These are phyloP conservation scores for Forsythia viridissima DNA, from an alignment of 257 asterid genomes.

Conservation along the genomic window DNA sequence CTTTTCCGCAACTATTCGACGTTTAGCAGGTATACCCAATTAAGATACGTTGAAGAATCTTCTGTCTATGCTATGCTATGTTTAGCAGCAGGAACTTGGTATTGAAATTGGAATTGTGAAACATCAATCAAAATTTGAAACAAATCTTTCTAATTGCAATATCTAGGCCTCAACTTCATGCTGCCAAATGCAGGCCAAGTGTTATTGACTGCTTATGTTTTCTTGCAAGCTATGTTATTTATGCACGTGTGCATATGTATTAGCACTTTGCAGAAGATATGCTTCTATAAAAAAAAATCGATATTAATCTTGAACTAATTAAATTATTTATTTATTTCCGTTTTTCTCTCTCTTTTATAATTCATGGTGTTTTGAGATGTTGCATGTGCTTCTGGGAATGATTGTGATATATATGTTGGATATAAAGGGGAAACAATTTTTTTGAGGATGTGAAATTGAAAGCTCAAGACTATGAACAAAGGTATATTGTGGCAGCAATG, in stretches of 20 bases:
- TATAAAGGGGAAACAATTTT: background rate
- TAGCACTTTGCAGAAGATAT: background rate
- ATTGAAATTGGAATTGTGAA: background rate
- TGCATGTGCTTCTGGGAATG: background rate
- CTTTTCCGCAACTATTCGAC: slow-evolving; percentile 57
- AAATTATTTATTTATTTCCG: background rate
- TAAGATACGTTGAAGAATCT: background rate
- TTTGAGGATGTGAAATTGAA: background rate
- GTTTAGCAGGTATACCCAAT: slow-evolving; percentile 45
- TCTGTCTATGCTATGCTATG: background rate
- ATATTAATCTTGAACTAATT: background rate
- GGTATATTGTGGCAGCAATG: background rate
- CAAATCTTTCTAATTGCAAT: background rate
- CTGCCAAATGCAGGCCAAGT: background rate
- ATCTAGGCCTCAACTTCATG: background rate
- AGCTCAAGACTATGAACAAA: background rate
- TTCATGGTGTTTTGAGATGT: background rate
- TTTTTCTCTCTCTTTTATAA: background rate
- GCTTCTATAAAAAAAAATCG: background rate
- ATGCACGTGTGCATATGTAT: background rate
- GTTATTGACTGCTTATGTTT: background rate
- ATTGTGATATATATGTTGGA: background rate
- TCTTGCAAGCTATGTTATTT: background rate
- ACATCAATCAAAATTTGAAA: background rate
- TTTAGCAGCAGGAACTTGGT: background rate